phyloP scores from a whole-genome alignment of 1,284 basidiomycete genomes.

The Tilletiopsis washingtonensis region DNA sequence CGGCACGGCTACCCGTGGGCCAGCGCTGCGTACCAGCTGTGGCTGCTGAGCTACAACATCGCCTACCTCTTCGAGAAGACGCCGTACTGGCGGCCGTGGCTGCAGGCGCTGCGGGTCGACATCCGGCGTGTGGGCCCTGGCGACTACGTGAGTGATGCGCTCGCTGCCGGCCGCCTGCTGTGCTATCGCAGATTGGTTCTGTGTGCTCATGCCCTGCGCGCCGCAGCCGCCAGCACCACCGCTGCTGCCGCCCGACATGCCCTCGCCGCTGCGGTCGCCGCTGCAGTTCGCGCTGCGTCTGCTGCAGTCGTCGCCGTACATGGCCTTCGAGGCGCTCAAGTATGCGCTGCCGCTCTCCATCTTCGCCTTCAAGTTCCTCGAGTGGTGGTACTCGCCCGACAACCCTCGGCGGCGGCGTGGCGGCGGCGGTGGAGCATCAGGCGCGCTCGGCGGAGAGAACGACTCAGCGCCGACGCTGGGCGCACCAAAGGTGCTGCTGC shows the following conservation, averaged over 20 bases:
- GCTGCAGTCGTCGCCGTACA: constrained; percentile 15
- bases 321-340: constrained; percentile 53
- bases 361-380: constrained; percentile 92
- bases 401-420: constrained; percentile 56
- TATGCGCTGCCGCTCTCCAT: constrained; percentile 82
- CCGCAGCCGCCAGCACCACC: neutral
- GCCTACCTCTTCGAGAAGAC: constrained; percentile 84
- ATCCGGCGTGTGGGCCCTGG: constrained; percentile 61
- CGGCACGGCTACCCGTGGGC: constrained; percentile 73
- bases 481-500: constrained; percentile 15
- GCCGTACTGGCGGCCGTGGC: constrained; percentile 85
- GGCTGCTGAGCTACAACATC: constrained; percentile 70
- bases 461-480: constrained; percentile 3
- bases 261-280: constrained; percentile 19
- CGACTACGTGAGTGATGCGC: constrained; percentile 52
- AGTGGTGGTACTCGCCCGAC: constrained; percentile 98
- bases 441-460: constrained; percentile 4
- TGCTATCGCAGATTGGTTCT: neutral
- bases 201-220: neutral
- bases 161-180: neutral
- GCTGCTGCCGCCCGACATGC: constrained; percentile 20
- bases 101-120: constrained; percentile 71
- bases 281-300: constrained; percentile 13
- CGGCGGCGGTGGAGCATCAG: constrained; percentile 50
- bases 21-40: constrained; percentile 68